Evolutionary conservation across 768 basidiomycete species (phyloP), one percentile per base, ranked within the genome.

Genomic region (Kwoniella pini): DNA sequence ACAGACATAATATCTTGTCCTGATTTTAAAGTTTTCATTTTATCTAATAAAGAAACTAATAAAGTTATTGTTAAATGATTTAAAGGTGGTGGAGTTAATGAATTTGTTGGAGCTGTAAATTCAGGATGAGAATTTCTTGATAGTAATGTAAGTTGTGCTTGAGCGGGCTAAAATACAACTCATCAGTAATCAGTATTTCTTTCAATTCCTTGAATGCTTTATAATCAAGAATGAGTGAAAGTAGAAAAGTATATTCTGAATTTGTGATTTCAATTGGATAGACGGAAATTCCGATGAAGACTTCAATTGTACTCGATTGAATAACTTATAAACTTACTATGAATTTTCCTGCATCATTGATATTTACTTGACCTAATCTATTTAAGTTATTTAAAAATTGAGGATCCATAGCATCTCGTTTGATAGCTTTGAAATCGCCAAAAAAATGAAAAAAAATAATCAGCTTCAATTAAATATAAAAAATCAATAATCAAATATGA

Each of bases 381-480:
- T 67, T 71, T 13, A 78, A 60, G 63, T 78, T 78, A 5, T 63
- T 49, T 60, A 71, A 61, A 51, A 78, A 78, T 42, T 78, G 70
- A 19, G 77, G 77, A 65, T 78, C 77, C 55, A 65, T 61, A 1
- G 62, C 74, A 49, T 78, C 77, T 53, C 62, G 24, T 21, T 45
- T 63, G 28, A 78, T 66, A 17, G 64, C 77, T 74, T 12, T 10
- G n/a, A 24, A 13, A 48, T 21, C 21, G 13, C 11, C 10, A 6
- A 6, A 6, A 48, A 24, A 6, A 24, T 13, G 13, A 21, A 48
- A 24, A 27, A n/a, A n/a, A n/a, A n/a, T n/a, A n/a, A n/a, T n/a
- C n/a, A n/a, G n/a, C n/a, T n/a, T n/a, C n/a, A n/a, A n/a, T n/a
- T 27, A 15, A 48, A 13, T 27, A 21, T 13, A 36, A 15, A 15